Evolutionary conservation across 306 rosid species (phyloP), one percentile per base, ranked within the genome.

Genomic region (Vicia faba): DNA sequence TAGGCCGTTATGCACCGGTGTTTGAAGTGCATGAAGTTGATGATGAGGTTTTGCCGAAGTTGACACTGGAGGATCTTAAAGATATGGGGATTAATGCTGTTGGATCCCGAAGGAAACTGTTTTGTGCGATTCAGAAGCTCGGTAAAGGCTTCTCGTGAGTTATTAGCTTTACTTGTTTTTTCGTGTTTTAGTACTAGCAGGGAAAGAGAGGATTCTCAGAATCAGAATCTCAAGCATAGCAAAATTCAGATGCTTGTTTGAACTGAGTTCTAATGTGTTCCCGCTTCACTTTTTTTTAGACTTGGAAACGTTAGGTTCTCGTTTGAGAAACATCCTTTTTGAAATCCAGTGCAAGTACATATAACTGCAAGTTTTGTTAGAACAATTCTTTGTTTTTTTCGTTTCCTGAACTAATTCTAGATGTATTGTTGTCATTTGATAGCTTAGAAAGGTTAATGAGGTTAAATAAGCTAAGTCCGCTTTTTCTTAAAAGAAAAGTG

Each of bases 21-120:
- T 93, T 93, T 5, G 97, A 93, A 78, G 84, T 93, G 23, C 97
- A 93, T 33, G 98, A 93, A 74, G 98, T 93, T 19, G 98, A 93
- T 78, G 97, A 89, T 49, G 99, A 93, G 71, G 84, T 93, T 8
- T 76, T 93, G 87, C 96, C 99, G 16, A 82, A 88, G 97, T 70
- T 93, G 67, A 79, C 83, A 7, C 43, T 73, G 2, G 83, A 79
- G 73, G 97, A 92, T 83, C 96, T 92, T 64, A 89, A 92, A 78
- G 96, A 89, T 60, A 92, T 92, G 98, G 98, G 98, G 33, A 87
- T 92, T 51, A 82, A 55, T 72, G 98, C 96, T 15, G 98, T 89
- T 58, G 96, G 96, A 13, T 85, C 96, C 0, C 83, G 96, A 65
- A 89, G 98, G 43, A 92, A 92, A 83, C 84, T 92, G 91, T 89